Base-by-base conservation (phyloP, 2,329 filamentous ascomycete genomes). In the Clonostachys sp. region DNA sequence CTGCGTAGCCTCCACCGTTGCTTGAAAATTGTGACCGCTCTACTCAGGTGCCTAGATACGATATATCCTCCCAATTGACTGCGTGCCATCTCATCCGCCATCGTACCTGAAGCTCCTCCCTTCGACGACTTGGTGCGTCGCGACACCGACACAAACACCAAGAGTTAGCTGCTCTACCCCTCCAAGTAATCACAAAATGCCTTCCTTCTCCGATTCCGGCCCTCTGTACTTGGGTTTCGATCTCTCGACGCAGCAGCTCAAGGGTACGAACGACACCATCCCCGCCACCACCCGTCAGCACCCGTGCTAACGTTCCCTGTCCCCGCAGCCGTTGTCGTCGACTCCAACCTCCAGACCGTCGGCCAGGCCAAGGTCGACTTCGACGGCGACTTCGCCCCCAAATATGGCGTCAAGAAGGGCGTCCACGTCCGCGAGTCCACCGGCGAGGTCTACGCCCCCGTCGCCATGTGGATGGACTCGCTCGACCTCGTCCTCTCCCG, bases 161-260 rank as follows among this genome's bases (percentile, higher is more conserved):
- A 17, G 17, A n/a, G 17, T 3, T 13, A 42, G 10, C 40, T 7
- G 12, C 44, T 36, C 34, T 39, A 18, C 17, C 12, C 12, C 44
- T 14, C n/a, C 13, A 24, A 33, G 5, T 7, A 30, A 14, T 17
- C 42, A 34, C n/a, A 50, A 39, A 45, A 68, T 69, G 67, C 60
- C 55, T 48, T 30, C 24, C 24, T 30, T 30, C 24, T 57, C 63
- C 39, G 47, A 57, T 47, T 52, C 58, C 51, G 75, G 72, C 34
- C 84, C 87, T 16, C 73, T 95, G 51, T 96, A 95, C 63, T 77
- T 96, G 61, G 94, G 94, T 51, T 91, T 97, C 66, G 94, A 99
- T 71, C 84, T 97, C 50, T 96, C 91, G 41, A 97, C 94, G 49
- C 94, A 97, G 68, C 92, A 97, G 66, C 79, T 97, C 49, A 97